Percentiles rank a stretch among this genome's conserved stretches.
Evolutionary conservation across 768 basidiomycete species (phyloP).

Genomic region (Mycena galopus): DNA sequence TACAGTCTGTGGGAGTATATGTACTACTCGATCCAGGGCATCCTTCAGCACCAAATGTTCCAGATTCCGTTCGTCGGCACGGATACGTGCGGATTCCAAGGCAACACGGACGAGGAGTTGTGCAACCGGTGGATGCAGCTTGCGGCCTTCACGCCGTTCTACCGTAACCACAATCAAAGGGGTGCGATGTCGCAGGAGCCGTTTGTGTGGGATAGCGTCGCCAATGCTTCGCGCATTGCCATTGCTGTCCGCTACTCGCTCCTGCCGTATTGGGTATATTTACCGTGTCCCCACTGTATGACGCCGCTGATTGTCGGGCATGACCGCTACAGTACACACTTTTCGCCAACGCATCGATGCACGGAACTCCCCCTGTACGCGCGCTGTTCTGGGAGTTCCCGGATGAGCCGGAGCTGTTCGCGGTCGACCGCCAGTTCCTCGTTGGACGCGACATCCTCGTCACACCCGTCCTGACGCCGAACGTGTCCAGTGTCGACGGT

Average conservation of each 20-base stretch:
- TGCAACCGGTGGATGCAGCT: slow-evolving; percentile 92
- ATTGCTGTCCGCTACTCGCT: slow-evolving; percentile 69
- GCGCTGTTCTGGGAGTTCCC: slow-evolving; percentile 55
- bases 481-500: slow-evolving; percentile 78
- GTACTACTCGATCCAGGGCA: slow-evolving; percentile 73
- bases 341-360: slow-evolving; percentile 74
- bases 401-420: slow-evolving; percentile 72
- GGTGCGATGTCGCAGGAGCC: slow-evolving; percentile 82
- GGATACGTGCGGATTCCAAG: slow-evolving; percentile 80
- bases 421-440: slow-evolving; percentile 77
- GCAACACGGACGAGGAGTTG: slow-evolving; percentile 84
- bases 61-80: slow-evolving; percentile 74
- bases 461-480: slow-evolving; percentile 80
- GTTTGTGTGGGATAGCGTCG: slow-evolving; percentile 86
- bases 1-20: slow-evolving; percentile 72
- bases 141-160: slow-evolving; percentile 86
- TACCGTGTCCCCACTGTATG: too few relatives aligned
- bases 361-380: slow-evolving; percentile 78
- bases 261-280: slow-evolving; percentile 80
- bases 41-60: too few relatives aligned
- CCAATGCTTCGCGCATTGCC: slow-evolving; percentile 60
- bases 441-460: slow-evolving; percentile 79
- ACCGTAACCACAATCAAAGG: slow-evolving; percentile 48
- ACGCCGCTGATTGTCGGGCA: too few relatives aligned
- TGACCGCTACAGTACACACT: slow-evolving; percentile 54